These are phyloP conservation scores for Roridomyces roridus DNA, from an alignment of 768 basidiomycete species.

Conservation along the genomic window DNA sequence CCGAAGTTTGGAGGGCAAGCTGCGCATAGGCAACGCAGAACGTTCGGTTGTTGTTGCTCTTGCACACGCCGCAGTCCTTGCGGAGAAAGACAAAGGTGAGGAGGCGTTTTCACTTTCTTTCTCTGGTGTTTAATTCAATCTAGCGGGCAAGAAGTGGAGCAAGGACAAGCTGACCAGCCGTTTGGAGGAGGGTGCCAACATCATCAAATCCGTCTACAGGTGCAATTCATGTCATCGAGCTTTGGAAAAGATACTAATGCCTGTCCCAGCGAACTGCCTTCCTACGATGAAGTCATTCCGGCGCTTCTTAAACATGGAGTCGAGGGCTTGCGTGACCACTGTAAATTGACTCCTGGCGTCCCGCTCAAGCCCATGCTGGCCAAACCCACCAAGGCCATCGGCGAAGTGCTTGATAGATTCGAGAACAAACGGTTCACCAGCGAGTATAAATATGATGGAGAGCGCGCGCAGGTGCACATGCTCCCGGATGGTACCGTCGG, in stretches of 20 bases:
- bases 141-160: conserved; percentile 77
- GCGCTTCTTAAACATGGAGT: conserved; percentile 84
- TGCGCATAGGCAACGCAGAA: conserved; percentile 96
- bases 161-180: conserved; percentile 73
- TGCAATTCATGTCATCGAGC: conserved; percentile 35
- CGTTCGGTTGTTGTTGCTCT: conserved; percentile 94
- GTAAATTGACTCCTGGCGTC: conserved; percentile 94
- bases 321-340: conserved; percentile 67
- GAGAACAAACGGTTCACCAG: conserved; percentile 96
- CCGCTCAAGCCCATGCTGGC: conserved; percentile 99
- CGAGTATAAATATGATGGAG: conserved; percentile 99
- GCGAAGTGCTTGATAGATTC: conserved; percentile 95
- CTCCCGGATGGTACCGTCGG: conserved; percentile 81
- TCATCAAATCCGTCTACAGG: conserved; percentile 94
- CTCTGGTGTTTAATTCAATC: conserved; percentile 4
- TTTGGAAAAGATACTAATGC: conserved; percentile 1
- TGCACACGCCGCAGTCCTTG: conserved; percentile 87
- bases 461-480: conserved; percentile 95
- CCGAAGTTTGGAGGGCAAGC: conserved; percentile 93
- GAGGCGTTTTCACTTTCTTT: not conserved
- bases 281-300: conserved; percentile 91
- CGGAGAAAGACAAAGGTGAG: conserved; percentile 71
- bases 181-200: conserved; percentile 77
- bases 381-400: conserved; percentile 98
- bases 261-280: conserved; percentile 82